A percentile compares a stretch with the other conserved stretches of the same genome.
Conservation (phyloP, 306 rosid genomes). For the Chamaecrista fasciculata region DNA sequence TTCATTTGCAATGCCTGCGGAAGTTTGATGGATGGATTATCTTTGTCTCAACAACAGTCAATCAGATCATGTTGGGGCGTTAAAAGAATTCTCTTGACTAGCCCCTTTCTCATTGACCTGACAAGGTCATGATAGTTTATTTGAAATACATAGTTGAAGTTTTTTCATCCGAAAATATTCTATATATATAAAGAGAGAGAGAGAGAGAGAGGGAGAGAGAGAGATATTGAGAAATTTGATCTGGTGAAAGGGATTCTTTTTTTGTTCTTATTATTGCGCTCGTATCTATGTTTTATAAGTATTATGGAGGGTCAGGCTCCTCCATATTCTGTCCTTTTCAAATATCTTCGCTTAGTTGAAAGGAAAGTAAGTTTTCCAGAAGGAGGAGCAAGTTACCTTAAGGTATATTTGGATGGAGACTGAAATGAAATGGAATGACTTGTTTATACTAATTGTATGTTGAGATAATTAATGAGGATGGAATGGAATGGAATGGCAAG, state of each 20-base stretch:
- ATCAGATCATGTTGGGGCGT: neutral
- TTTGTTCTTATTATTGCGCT: neutral
- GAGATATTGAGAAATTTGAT: neutral
- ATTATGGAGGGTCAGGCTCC: neutral
- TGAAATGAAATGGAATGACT: too few relatives aligned
- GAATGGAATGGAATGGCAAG: too few relatives aligned
- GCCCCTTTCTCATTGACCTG: neutral
- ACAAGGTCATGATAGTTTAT: conserved; percentile 7
- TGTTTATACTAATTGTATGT: too few relatives aligned
- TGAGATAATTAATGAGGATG: too few relatives aligned
- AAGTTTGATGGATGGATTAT: conserved; percentile 43
- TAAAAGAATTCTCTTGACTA: neutral
- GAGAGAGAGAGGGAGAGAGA: too few relatives aligned
- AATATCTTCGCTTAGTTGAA: too few relatives aligned
- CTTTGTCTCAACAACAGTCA: neutral
- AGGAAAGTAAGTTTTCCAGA: neutral
- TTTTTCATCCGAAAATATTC: conserved; percentile 11
- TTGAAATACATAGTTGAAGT: conserved; percentile 1
- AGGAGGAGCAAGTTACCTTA: too few relatives aligned
- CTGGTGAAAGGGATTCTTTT: neutral
- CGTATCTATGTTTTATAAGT: neutral
- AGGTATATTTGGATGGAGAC: too few relatives aligned
- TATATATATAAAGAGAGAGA: too few relatives aligned
- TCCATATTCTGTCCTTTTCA: neutral
- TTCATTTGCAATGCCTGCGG: conserved; percentile 50